These are phyloP conservation scores for Diaporthe vaccinii DNA, from an alignment of 2,329 filamentous ascomycete genomes.

Conservation along the genomic window DNA sequence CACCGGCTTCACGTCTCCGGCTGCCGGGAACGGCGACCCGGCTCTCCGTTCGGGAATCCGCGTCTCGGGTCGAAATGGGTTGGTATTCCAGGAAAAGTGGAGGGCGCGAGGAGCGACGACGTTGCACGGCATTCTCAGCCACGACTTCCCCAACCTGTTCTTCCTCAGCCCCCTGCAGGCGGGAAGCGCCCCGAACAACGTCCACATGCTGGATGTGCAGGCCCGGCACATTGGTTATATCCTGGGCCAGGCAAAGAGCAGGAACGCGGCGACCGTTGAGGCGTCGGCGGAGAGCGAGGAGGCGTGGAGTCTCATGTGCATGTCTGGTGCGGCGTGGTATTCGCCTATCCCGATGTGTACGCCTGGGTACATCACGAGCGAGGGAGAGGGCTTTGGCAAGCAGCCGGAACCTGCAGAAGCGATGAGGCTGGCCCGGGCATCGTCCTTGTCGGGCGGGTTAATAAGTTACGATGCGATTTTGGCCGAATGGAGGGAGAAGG, in stretches of 20 bases:
- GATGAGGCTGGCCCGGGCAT: slow-evolving; percentile 2
- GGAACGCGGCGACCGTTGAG: slow-evolving; percentile 5
- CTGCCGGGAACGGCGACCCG: neutral
- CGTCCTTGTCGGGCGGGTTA: neutral
- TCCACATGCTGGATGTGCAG: slow-evolving; percentile 20
- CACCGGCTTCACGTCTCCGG: slow-evolving; percentile 52
- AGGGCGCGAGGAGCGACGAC: neutral
- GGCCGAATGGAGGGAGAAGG: slow-evolving; percentile 26
- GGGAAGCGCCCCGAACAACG: neutral
- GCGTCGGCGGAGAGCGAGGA: slow-evolving; percentile 17
- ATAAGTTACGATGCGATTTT: slow-evolving; percentile 3
- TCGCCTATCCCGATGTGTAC: slow-evolving; percentile 14
- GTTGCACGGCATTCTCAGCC: slow-evolving; percentile 20
- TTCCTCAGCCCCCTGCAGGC: slow-evolving; percentile 2
- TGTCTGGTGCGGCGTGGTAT: neutral
- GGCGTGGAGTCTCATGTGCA: slow-evolving; percentile 1
- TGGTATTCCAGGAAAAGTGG: slow-evolving; percentile 4
- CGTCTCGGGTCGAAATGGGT: neutral
- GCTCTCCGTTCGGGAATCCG: neutral
- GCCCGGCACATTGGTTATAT: slow-evolving; percentile 21
- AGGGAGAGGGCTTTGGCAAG: slow-evolving; percentile 21
- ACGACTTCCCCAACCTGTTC: slow-evolving; percentile 22
- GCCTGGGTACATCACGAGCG: slow-evolving; percentile 6
- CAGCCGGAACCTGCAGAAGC: slow-evolving; percentile 3
- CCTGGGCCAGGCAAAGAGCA: neutral